Evolutionary conservation across 371 early-diverging fungal genomes (phyloP).

Genomic region (Haplosporangium sp.): DNA sequence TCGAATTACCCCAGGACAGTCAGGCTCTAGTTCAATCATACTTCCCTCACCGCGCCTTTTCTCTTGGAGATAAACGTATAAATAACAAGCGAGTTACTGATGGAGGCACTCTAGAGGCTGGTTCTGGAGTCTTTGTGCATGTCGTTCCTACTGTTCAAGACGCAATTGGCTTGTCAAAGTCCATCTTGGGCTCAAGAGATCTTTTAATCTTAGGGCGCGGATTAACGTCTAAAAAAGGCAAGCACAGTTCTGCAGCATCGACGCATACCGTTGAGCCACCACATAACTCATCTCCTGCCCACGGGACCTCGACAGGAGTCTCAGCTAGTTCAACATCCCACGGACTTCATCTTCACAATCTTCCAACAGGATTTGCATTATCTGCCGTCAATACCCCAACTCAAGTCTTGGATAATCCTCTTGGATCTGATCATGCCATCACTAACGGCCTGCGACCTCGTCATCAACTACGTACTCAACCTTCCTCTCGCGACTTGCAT

Average conservation of each 20-base stretch:
- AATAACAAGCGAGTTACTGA: slow-evolving; percentile 10
- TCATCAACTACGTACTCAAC: slow-evolving; percentile 33
- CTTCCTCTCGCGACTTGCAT: slow-evolving; percentile 47
- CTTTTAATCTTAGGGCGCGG: slow-evolving; percentile 48
- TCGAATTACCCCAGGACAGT: slow-evolving; percentile 25
- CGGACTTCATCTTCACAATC: slow-evolving; percentile 1
- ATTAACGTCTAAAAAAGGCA: slow-evolving; percentile 14
- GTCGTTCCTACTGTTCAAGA: slow-evolving; percentile 38
- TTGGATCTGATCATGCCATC: slow-evolving; percentile 1
- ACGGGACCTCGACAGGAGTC: neutral
- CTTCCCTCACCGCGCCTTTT: slow-evolving; percentile 31
- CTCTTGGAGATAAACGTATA: slow-evolving; percentile 9
- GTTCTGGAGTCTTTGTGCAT: slow-evolving; percentile 27
- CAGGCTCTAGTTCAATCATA: slow-evolving; percentile 17
- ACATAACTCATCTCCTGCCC: neutral
- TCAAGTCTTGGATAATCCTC: slow-evolving; percentile 17
- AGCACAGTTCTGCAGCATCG: slow-evolving; percentile 11
- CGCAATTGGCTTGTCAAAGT: slow-evolving; percentile 39
- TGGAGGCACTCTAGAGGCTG: slow-evolving; percentile 23
- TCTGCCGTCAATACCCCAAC: slow-evolving; percentile 22
- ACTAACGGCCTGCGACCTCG: slow-evolving; percentile 18
- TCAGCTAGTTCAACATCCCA: neutral
- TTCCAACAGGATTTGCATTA: neutral
- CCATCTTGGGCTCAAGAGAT: slow-evolving; percentile 32
- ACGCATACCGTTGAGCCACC: slow-evolving; percentile 4